Base-by-base conservation (phyloP, 2,329 filamentous ascomycete genomes). In the Iodosphaeria phyllophila region DNA sequence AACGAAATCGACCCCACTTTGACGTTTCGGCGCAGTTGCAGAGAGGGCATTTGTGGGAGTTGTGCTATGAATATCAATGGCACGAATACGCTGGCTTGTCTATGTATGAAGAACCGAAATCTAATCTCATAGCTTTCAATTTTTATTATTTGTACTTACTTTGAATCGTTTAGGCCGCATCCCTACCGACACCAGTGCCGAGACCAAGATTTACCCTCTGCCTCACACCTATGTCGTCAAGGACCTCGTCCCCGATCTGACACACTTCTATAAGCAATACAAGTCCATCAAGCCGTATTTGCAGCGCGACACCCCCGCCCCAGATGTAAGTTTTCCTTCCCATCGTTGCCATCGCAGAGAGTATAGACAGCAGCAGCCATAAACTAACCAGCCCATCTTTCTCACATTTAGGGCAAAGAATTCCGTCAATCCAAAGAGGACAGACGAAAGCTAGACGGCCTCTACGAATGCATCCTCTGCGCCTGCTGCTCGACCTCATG, bases 41-140 rank as follows among this genome's bases (percentile, higher is more conserved):
- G 89, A 57, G 89, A 98, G 67, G 89, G 89, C 41, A 98, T 98
- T 46, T 98, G 89, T 50, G 89, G 89, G 39, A 92, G 80, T 54
- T 98, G 89, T 51, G 89, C 89, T 38, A 98, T 98, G 89, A 98
- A 98, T 65, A 95, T 98, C 51, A 91, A 95, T 52, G 89, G 89
- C 51, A 78, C 91, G 45, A 98, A 98, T 63, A 98, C 89, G 29
- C 59, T 98, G 43, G 89, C 89, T 39, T 98, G 89, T 58, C 60
- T 98, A 48, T 98, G 89, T 92, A 79, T 41, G 77, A 72, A 18
- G 13, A 14, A 6, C 18, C 17, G 12, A 8, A 8, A 9, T 6
- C 16, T 18, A 7, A 19, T 3, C 16, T 11, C 8, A 16, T 19
- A 18, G 25, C 22, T 17, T 15, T 18, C 24, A 18, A 18, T 15